These are phyloP conservation scores for Candida caryicola DNA, from an alignment of 805 yeast genomes.

Conservation along the genomic window DNA sequence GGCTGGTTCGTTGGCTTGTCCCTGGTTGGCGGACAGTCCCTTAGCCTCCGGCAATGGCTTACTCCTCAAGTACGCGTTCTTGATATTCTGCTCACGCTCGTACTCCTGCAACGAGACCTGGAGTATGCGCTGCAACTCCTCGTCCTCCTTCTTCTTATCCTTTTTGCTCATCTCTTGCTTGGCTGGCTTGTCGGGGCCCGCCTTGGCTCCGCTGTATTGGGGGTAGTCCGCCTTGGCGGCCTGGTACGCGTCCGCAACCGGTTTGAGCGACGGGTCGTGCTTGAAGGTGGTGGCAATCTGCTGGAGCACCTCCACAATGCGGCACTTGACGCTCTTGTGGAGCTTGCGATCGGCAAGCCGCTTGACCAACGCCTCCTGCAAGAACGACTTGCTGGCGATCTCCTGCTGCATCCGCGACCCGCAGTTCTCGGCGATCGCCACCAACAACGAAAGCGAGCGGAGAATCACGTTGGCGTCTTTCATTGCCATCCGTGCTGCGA, in stretches of 20 bases:
- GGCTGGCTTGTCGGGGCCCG: slow-evolving; percentile 55
- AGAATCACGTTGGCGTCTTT: slow-evolving; percentile 42
- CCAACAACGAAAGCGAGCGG: slow-evolving; percentile 34
- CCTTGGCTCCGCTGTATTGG: slow-evolving; percentile 25
- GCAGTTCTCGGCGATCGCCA: slow-evolving; percentile 43
- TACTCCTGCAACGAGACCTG: slow-evolving; percentile 69
- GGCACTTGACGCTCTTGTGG: slow-evolving; percentile 65
- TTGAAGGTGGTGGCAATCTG: slow-evolving; percentile 65
- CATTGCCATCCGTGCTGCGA: slow-evolving; percentile 23
- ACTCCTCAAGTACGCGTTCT: slow-evolving; percentile 22
- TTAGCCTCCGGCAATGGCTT: slow-evolving; percentile 38
- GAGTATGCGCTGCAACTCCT: slow-evolving; percentile 72
- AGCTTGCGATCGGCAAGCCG: slow-evolving; percentile 53
- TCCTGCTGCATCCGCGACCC: slow-evolving; percentile 45
- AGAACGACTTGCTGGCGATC: slow-evolving; percentile 37
- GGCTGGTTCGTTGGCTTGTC: slow-evolving; percentile 17
- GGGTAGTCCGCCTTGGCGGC: slow-evolving; percentile 42
- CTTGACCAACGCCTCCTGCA: slow-evolving; percentile 31
- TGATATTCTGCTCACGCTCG: slow-evolving; percentile 36
- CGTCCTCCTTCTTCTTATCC: slow-evolving; percentile 66
- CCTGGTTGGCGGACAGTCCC: slow-evolving; percentile 9
- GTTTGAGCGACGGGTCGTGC: slow-evolving; percentile 71
- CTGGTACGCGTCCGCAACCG: slow-evolving; percentile 60
- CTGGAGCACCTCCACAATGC: slow-evolving; percentile 62
- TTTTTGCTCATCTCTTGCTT: slow-evolving; percentile 46